Percentiles rank a stretch among this genome's conserved stretches.
These are phyloP conservation scores for Yamadazyma triangularis DNA, from an alignment of 1,139 yeast species.

Conservation along the genomic window DNA sequence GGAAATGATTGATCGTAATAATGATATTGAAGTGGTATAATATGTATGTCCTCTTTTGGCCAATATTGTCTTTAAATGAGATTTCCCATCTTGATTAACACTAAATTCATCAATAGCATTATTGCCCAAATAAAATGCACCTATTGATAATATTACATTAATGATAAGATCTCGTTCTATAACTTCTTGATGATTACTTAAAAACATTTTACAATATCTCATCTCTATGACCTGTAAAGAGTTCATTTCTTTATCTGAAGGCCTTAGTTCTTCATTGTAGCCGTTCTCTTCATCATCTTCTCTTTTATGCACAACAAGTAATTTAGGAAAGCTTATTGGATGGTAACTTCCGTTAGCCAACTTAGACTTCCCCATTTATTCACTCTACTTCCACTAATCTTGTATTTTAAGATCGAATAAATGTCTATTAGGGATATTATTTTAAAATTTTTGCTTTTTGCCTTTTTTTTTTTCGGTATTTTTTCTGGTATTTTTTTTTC, in stretches of 20 bases:
- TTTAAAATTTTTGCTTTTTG: no score
- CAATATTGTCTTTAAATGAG: constrained; percentile 10
- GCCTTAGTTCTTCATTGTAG: background rate
- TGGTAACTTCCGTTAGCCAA: background rate
- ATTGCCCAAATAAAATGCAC: constrained; percentile 17
- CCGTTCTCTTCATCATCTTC: no score
- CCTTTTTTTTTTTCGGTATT: no score
- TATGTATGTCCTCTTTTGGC: constrained; percentile 15
- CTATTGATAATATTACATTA: constrained; percentile 16
- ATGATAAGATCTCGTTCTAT: constrained; percentile 10
- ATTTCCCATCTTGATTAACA: constrained; percentile 4
- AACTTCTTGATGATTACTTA: constrained; percentile 6
- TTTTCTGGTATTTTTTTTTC: no score
- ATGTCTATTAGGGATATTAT: no score
- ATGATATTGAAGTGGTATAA: constrained; percentile 18
- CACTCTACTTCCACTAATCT: no score
- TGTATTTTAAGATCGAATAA: no score
- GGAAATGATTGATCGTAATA: constrained; percentile 14
- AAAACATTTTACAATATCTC: constrained; percentile 6
- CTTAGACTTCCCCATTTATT: background rate
- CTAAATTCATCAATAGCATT: constrained; percentile 19
- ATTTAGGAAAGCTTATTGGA: background rate
- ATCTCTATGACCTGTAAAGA: constrained; percentile 6
- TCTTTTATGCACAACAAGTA: background rate
- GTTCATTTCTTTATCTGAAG: constrained; percentile 1